Base-by-base conservation (phyloP, 768 basidiomycete species). In the Hortiboletus flavorubellus region DNA sequence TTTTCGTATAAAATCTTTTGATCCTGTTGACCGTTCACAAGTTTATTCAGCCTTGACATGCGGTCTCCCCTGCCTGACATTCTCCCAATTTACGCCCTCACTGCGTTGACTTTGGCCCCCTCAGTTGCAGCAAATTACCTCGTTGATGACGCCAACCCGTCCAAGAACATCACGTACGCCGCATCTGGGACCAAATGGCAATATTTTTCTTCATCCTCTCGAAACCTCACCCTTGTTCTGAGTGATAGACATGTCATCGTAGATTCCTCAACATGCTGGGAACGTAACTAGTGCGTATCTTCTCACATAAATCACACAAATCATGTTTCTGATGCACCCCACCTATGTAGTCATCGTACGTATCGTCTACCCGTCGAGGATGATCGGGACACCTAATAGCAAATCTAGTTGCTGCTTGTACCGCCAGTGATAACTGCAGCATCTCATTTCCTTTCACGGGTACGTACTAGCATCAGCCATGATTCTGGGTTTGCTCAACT, bases 381-480 rank as follows among this genome's bases (percentile, higher is more conserved):
- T 9, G n/a, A 23, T 40, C 29, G 48, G 14, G 12, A 38, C 30
- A 12, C n/a, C 18, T 41, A 31, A 55, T 29, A 31, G 10, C 26
- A 26, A 26, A 26, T 47, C 29, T 34, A 63, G 63, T 60, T 15
- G 61, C 46, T 1, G 31, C 41, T 0, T 64, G 62, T 49, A 39
- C 38, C 8, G 9, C 10, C 2, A 26, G 23, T 4, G 30, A 61
- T 2, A 38, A 56, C 1, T 64, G 63, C n/a, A 23, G 37, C 14
- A 35, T 64, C 15, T 35, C 34, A n/a, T 34, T 64, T 23, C 62
- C 63, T 16, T 64, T 64, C 23, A 53, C 46, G 10, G 62, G 62
- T 59, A 47, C 14, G 55, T 16, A 18, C 7, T 50, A 8, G 11
- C 12, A 18, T 44, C 14, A 8, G 12, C 21, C 29, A 21, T 44